Conservation (phyloP, 1,284 basidiomycete species). For the Bondarzewia mesenterica region DNA sequence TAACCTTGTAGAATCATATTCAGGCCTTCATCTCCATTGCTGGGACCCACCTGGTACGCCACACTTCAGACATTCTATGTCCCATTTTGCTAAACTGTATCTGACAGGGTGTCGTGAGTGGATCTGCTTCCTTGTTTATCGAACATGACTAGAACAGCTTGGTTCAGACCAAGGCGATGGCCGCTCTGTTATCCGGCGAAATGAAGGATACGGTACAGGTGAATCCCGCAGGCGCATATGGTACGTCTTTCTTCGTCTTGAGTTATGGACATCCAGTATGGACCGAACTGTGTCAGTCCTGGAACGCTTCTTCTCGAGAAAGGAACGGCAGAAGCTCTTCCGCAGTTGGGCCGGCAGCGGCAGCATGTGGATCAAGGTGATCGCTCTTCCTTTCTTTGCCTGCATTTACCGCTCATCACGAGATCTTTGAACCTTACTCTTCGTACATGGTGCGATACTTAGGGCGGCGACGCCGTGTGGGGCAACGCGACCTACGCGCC, state of each 20-base stretch:
- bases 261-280: background rate
- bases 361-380: slow-evolving; percentile 87
- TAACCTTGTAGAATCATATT: slow-evolving; percentile 61
- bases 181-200: slow-evolving; percentile 88
- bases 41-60: slow-evolving; percentile 75
- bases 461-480: slow-evolving; percentile 92
- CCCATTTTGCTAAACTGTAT: slow-evolving; percentile 7
- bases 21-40: slow-evolving; percentile 80
- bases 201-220: slow-evolving; percentile 96
- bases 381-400: slow-evolving; percentile 8
- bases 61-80: background rate
- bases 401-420: background rate
- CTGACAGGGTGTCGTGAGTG: slow-evolving; percentile 59
- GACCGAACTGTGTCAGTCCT: slow-evolving; percentile 39
- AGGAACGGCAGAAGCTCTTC: slow-evolving; percentile 88
- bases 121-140: background rate
- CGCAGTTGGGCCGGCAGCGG: slow-evolving; percentile 93
- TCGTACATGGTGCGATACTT: no score
- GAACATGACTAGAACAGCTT: no score
- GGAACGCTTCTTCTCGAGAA: slow-evolving; percentile 84
- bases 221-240: slow-evolving; percentile 80
- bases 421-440: no score
- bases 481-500: slow-evolving; percentile 69
- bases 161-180: slow-evolving; percentile 83
- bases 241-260: slow-evolving; percentile 26